Evolutionary conservation across 2,329 filamentous ascomycete genomes (phyloP), one percentile per base, ranked within the genome.

Genomic region (Clarireedia sp.): DNA sequence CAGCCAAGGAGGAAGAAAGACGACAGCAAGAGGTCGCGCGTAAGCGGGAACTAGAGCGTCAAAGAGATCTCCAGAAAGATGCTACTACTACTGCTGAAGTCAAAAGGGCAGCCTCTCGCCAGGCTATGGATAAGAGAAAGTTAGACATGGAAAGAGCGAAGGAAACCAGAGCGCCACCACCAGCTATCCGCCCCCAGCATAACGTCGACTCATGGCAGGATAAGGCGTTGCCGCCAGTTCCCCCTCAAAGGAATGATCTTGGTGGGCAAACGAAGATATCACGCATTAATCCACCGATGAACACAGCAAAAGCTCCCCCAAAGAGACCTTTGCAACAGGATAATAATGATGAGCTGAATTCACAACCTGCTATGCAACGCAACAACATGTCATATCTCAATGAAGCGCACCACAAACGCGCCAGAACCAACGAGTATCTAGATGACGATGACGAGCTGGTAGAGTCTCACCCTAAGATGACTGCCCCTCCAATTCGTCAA

Each of bases 401-500:
- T 61, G 89, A 95, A 36, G 56, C 59, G 17, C 62, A 67, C 51
- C 77, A 80, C 21, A 96, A 96, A 75, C 82, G 90, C 56, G 81
- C 90, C 62, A 86, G 86, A 67, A 94, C 86, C 51, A 83, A 86
- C 43, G 87, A 92, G 51, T 80, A 83, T 56, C 79, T 82, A 54
- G 70, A 74, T 40, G 79, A 83, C 59, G 83, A 89, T 60, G 83
- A 88, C 58, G 82, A 85, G 54, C 72, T 77, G 44, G 78, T 81
- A 47, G 76, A 77, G 66, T 77, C 82, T 55, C 78, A 81, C 41
- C 77, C 82, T 46, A 78, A 82, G 54, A 79, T 91, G 64, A 94
- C 91, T 74, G 88, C 86, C 14, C 89, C 90, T 51, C 90, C 90
- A 5, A 89, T 95, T 62, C 83, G 91, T 57, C 89, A 90, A 59